Conservation (phyloP, 2,329 filamentous ascomycete species). For the Fusarium sulawesiense region DNA sequence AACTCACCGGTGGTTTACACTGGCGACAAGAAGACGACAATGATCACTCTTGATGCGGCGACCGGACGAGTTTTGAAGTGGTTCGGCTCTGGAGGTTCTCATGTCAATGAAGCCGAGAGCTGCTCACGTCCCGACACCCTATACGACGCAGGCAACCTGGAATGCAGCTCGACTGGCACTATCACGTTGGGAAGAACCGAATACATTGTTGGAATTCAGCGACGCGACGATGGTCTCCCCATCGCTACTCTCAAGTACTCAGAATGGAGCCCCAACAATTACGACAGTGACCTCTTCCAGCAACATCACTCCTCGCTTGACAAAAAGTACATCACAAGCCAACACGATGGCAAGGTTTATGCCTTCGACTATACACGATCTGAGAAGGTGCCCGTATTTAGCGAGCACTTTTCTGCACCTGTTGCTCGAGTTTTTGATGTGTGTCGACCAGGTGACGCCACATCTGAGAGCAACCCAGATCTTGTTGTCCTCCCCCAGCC, state of each 20-base stretch:
- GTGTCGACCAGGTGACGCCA: constrained; percentile 76
- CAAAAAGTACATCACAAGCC: constrained; percentile 87
- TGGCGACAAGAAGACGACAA: constrained; percentile 88
- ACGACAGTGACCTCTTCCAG: constrained; percentile 84
- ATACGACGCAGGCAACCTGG: constrained; percentile 74
- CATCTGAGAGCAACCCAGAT: constrained; percentile 73
- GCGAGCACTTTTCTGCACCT: constrained; percentile 77
- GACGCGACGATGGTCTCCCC: constrained; percentile 76
- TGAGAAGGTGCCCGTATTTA: constrained; percentile 69
- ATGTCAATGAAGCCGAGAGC: constrained; percentile 76
- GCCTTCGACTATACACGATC: constrained; percentile 76
- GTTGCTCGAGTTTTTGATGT: constrained; percentile 92
- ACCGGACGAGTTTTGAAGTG: constrained; percentile 85
- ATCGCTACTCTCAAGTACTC: constrained; percentile 93
- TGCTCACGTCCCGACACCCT: constrained; percentile 77
- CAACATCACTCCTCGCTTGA: constrained; percentile 87
- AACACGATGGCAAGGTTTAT: constrained; percentile 85
- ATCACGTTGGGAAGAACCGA: constrained; percentile 87
- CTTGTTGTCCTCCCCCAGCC: constrained; percentile 91
- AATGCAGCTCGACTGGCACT: constrained; percentile 83
- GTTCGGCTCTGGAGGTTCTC: constrained; percentile 79
- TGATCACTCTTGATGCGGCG: constrained; percentile 88
- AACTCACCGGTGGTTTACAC: constrained; percentile 87
- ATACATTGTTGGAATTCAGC: constrained; percentile 88
- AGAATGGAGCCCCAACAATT: constrained; percentile 94